Evolutionary conservation across 2,329 filamentous ascomycete species (phyloP).

Genomic region (Ciborinia camelliae): DNA sequence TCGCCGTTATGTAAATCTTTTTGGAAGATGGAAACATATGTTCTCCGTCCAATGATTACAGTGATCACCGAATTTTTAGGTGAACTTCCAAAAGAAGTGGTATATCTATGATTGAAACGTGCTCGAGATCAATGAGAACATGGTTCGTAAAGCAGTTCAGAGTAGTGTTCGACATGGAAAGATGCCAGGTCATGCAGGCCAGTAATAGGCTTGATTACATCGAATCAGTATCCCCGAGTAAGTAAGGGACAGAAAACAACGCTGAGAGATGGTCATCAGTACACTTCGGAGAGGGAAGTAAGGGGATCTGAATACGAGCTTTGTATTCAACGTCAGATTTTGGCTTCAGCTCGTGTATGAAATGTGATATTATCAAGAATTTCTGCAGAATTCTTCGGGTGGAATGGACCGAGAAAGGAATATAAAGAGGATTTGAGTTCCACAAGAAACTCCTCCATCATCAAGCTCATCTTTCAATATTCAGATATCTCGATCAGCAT

Average conservation of each 20-base stretch:
- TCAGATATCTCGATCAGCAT: background rate
- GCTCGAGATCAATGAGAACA: background rate
- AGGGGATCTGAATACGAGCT: constrained; percentile 12
- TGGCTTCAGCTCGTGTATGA: constrained; percentile 1
- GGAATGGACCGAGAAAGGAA: background rate
- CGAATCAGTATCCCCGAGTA: background rate
- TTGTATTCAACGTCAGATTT: background rate
- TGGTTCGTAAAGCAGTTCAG: background rate
- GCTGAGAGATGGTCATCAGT: background rate
- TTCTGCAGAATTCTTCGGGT: background rate
- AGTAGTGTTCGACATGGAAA: background rate
- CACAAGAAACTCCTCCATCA: background rate
- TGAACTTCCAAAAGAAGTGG: background rate
- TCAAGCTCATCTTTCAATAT: background rate
- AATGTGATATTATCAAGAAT: background rate
- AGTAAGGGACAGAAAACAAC: background rate
- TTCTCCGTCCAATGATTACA: background rate
- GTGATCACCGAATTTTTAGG: background rate
- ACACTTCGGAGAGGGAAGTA: background rate
- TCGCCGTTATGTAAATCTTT: background rate
- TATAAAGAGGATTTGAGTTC: background rate
- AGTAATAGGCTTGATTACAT: background rate
- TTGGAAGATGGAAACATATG: background rate
- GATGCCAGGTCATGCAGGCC: background rate
- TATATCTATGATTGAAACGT: background rate